phyloP scores from a whole-genome alignment of 2,329 filamentous ascomycete species.

The Ampelomyces quisqualis region DNA sequence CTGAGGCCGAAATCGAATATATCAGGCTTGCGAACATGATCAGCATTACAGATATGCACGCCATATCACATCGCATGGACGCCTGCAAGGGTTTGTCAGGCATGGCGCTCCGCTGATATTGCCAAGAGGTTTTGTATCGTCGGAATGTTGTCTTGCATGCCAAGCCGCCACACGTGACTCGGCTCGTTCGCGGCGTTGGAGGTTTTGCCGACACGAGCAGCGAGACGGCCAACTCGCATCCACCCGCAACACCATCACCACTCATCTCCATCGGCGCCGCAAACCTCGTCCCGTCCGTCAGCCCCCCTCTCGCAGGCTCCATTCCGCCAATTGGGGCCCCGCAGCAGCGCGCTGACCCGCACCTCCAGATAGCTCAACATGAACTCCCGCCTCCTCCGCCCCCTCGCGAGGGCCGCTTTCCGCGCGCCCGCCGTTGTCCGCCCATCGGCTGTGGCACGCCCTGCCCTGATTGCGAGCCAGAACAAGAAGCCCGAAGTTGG shows the following conservation, averaged over 20 bases:
- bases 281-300: constrained; percentile 35
- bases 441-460: constrained; percentile 40
- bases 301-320: constrained; percentile 18
- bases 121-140: too few relatives aligned
- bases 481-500: constrained; percentile 40
- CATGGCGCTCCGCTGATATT: too few relatives aligned
- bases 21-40: constrained; percentile 6
- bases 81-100: constrained; percentile 2
- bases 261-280: constrained; percentile 37
- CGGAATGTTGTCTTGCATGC: too few relatives aligned
- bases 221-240: constrained; percentile 27
- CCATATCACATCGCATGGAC: constrained; percentile 2
- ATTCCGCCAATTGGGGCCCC: constrained; percentile 29
- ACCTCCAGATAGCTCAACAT: constrained; percentile 40
- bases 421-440: constrained; percentile 41
- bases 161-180: constrained; percentile 24
- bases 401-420: constrained; percentile 44
- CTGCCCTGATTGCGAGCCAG: constrained; percentile 39
- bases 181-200: constrained; percentile 27
- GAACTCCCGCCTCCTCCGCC: constrained; percentile 47
- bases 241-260: constrained; percentile 37
- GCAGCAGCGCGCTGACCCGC: constrained; percentile 34
- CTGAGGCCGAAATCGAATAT: constrained; percentile 6
- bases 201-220: constrained; percentile 33
- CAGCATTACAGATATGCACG: constrained; percentile 2